phyloP scores from a whole-genome alignment of 75 land plant species.

The Picea glauca region DNA sequence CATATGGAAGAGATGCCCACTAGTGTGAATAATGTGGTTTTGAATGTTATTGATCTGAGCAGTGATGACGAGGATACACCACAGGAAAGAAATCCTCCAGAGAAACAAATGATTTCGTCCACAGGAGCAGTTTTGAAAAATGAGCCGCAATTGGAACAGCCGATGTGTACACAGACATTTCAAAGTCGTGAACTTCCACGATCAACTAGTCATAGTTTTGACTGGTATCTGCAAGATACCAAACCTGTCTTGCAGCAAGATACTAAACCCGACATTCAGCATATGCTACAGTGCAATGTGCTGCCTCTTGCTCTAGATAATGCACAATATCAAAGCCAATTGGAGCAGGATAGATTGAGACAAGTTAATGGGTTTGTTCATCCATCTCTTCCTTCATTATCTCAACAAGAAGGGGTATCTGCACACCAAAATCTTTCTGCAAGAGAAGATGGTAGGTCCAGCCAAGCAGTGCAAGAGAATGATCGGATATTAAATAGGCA shows the following conservation, averaged over 20 bases:
- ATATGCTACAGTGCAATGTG: background rate
- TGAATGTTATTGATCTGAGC: constrained; percentile 11
- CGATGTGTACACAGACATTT: background rate
- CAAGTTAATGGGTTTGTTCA: background rate
- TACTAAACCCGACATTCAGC: constrained; percentile 4
- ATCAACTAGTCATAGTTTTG: background rate
- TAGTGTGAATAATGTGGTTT: constrained; percentile 7
- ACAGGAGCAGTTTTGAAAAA: background rate
- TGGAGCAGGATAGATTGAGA: constrained; percentile 4
- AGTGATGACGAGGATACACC: constrained; percentile 13
- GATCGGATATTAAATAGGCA: background rate
- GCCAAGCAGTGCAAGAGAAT: background rate
- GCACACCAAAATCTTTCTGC: background rate
- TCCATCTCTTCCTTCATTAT: background rate
- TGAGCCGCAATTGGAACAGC: background rate
- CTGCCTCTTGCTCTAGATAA: background rate
- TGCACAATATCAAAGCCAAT: background rate
- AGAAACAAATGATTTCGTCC: background rate
- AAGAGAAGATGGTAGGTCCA: background rate
- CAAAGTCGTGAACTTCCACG: background rate
- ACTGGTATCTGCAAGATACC: constrained; percentile 1
- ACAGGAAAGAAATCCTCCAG: background rate
- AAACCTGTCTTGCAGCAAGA: background rate
- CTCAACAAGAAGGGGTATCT: background rate
- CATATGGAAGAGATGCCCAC: constrained; percentile 1